These are phyloP conservation scores for Niebla homalea DNA, from an alignment of 495 filamentous ascomycete genomes.

Conservation along the genomic window DNA sequence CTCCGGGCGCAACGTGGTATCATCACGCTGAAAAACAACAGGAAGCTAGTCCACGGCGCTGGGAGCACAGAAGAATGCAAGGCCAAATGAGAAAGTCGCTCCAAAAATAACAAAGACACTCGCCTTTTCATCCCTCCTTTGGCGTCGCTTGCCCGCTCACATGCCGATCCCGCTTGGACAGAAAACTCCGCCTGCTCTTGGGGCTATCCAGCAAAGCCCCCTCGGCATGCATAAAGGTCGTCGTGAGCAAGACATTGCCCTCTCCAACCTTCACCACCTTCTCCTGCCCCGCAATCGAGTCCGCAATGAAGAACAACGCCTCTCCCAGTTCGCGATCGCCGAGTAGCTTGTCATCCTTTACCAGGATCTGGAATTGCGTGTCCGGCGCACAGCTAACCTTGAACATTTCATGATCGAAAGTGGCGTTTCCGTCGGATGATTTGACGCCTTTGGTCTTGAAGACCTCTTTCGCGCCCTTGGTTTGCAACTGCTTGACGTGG, in stretches of 20 bases:
- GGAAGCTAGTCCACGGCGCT: no score
- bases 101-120: neutral
- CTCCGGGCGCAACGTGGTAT: neutral
- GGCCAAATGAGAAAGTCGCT: neutral
- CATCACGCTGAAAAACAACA: neutral
- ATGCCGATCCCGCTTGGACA: slow-evolving; percentile 38
- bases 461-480: slow-evolving; percentile 61
- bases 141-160: slow-evolving; percentile 11
- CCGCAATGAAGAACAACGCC: slow-evolving; percentile 74
- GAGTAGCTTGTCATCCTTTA: slow-evolving; percentile 72
- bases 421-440: slow-evolving; percentile 40
- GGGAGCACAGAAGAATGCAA: slow-evolving; percentile 4
- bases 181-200: slow-evolving; percentile 37
- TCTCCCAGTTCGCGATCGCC: slow-evolving; percentile 77
- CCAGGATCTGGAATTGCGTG: slow-evolving; percentile 71
- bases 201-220: slow-evolving; percentile 40
- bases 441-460: slow-evolving; percentile 78
- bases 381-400: slow-evolving; percentile 65
- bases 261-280: slow-evolving; percentile 58
- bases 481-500: slow-evolving; percentile 46
- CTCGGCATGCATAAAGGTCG: slow-evolving; percentile 37
- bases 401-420: slow-evolving; percentile 66
- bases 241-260: slow-evolving; percentile 55
- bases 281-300: slow-evolving; percentile 49
- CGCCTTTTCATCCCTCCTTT: slow-evolving; percentile 1